Conservation (phyloP, 768 basidiomycete genomes). For the Mycena belliarum region DNA sequence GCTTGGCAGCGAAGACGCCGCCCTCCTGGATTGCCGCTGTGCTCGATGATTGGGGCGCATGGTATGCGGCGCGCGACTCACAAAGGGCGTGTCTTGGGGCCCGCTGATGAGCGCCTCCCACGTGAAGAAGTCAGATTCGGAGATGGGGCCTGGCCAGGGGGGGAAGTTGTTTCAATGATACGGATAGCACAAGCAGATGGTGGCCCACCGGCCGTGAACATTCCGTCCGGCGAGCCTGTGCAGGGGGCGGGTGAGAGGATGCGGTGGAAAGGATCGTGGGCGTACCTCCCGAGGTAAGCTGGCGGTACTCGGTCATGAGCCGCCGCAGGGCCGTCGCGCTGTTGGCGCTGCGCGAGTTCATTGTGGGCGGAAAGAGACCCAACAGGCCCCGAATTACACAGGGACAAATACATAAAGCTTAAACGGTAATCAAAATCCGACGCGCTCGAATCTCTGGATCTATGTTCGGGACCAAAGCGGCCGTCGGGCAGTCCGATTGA, state of each 20-base stretch:
- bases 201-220: conserved; percentile 85
- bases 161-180: background rate
- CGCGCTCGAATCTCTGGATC: no score
- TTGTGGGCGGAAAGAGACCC: conserved; percentile 21
- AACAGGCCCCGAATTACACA: background rate
- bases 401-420: background rate
- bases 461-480: no score
- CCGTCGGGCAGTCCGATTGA: no score
- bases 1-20: conserved; percentile 88
- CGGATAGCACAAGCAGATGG: background rate
- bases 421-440: background rate
- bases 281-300: conserved; percentile 76
- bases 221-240: conserved; percentile 84
- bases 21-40: conserved; percentile 65
- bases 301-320: conserved; percentile 92
- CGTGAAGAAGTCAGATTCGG: conserved; percentile 91
- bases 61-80: conserved; percentile 37
- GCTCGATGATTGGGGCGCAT: background rate
- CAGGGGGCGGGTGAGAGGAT: background rate
- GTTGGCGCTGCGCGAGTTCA: conserved; percentile 55
- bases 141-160: conserved; percentile 69
- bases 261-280: conserved; percentile 4
- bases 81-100: conserved; percentile 93
- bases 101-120: conserved; percentile 96
- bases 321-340: conserved; percentile 78